A percentile compares a stretch with the other conserved stretches of the same genome.
These are phyloP conservation scores for Nemania abortiva DNA, from an alignment of 2,329 filamentous ascomycete species.

Conservation along the genomic window DNA sequence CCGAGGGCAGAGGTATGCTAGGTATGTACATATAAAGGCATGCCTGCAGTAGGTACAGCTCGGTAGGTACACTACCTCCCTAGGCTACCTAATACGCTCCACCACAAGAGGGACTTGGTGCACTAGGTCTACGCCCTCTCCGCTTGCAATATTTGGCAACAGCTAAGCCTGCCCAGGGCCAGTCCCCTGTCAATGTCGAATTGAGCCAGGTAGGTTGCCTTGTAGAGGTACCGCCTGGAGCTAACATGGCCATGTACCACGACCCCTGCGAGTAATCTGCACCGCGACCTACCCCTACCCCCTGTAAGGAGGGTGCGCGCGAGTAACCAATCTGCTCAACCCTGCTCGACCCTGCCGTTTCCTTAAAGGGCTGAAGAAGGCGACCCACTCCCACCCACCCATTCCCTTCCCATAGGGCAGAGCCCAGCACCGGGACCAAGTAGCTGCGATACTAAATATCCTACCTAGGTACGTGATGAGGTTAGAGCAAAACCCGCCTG, in stretches of 20 bases:
- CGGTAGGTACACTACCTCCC: background rate
- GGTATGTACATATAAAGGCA: background rate
- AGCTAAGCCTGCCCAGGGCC: constrained; percentile 14
- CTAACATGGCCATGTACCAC: constrained; percentile 32
- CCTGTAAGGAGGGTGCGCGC: constrained; percentile 28
- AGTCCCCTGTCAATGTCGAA: constrained; percentile 16
- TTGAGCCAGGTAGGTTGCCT: background rate
- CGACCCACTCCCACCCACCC: constrained; percentile 28
- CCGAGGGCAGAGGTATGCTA: background rate
- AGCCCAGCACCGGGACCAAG: constrained; percentile 8
- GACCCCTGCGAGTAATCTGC: constrained; percentile 37
- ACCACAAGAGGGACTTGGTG: no score
- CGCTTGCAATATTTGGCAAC: constrained; percentile 29
- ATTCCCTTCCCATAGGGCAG: constrained; percentile 38
- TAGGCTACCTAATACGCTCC: background rate
- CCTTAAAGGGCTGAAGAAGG: constrained; percentile 40
- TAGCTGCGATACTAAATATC: constrained; percentile 3
- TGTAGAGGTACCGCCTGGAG: constrained; percentile 36
- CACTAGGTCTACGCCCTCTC: constrained; percentile 26
- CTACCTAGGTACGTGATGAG: background rate
- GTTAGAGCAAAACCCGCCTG: background rate
- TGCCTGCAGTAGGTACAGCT: background rate
- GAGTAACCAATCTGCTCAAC: constrained; percentile 31
- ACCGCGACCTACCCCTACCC: constrained; percentile 28
- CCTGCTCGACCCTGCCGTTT: constrained; percentile 20